A percentile compares a stretch with the other conserved stretches of the same genome.
Evolutionary conservation across 257 asterid species (phyloP).

Genomic region (Nicotiana tabacum): DNA sequence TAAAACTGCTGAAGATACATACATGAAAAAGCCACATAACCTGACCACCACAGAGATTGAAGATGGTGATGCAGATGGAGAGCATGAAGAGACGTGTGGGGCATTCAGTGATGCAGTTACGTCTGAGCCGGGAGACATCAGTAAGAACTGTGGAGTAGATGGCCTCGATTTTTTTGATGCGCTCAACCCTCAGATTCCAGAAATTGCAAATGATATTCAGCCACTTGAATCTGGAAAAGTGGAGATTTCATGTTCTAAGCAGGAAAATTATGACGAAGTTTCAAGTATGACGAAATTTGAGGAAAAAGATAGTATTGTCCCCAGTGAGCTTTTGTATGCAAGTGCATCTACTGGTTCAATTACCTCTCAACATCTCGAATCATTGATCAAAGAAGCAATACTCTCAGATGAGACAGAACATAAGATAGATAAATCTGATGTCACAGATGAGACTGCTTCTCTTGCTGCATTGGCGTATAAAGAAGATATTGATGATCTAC

Average conservation of each 20-base stretch:
- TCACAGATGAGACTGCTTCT: slow-evolving; percentile 21
- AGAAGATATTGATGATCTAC: slow-evolving; percentile 13
- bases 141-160: neutral
- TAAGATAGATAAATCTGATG: slow-evolving; percentile 22
- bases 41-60: slow-evolving; percentile 3
- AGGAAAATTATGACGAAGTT: slow-evolving; percentile 30
- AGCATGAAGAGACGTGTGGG: slow-evolving; percentile 4
- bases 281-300: slow-evolving; percentile 19
- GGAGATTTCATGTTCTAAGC: slow-evolving; percentile 22
- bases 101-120: neutral
- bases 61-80: neutral
- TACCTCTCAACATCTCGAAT: slow-evolving; percentile 17
- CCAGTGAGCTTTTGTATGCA: slow-evolving; percentile 22
- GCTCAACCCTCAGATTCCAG: slow-evolving; percentile 7
- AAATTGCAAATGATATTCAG: neutral
- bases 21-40: slow-evolving; percentile 9
- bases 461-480: slow-evolving; percentile 23
- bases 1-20: slow-evolving; percentile 23
- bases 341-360: slow-evolving; percentile 19
- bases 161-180: neutral
- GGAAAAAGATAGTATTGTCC: slow-evolving; percentile 20
- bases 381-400: slow-evolving; percentile 24
- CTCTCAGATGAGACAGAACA: slow-evolving; percentile 22
- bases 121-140: slow-evolving; percentile 7
- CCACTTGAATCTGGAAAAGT: slow-evolving; percentile 17